These are phyloP conservation scores for Taphrina deformans DNA, from an alignment of 1,139 yeast species.

Conservation along the genomic window DNA sequence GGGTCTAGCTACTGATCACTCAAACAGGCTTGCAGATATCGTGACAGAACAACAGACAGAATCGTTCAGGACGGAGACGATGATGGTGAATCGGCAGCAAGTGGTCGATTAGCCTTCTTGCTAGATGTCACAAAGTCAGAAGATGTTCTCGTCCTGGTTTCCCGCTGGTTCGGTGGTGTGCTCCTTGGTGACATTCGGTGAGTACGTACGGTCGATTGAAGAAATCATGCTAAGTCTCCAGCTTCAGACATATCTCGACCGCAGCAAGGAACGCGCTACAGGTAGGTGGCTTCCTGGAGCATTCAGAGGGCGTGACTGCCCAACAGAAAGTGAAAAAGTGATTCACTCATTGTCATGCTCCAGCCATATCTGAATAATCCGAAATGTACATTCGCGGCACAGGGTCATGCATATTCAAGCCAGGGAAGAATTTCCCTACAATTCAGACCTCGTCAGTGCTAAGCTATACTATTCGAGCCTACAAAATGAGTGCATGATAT, in stretches of 20 bases:
- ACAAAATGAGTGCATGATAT: neutral
- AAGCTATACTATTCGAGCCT: neutral
- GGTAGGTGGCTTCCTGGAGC: slow-evolving; percentile 54
- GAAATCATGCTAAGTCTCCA: neutral
- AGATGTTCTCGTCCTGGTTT: slow-evolving; percentile 83
- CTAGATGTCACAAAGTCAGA: slow-evolving; percentile 57
- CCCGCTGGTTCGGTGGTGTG: slow-evolving; percentile 92
- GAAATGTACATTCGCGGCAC: no score
- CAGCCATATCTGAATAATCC: no score
- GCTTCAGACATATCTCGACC: slow-evolving; percentile 84
- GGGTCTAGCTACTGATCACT: slow-evolving; percentile 49
- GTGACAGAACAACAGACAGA: neutral
- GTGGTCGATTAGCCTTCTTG: slow-evolving; percentile 52
- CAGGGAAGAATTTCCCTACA: neutral
- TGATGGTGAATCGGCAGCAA: slow-evolving; percentile 97
- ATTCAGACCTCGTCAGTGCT: neutral
- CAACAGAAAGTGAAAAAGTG: slow-evolving; percentile 38
- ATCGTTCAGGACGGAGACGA: slow-evolving; percentile 85
- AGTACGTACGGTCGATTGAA: neutral
- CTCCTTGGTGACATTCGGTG: slow-evolving; percentile 83
- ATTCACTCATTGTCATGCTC: neutral
- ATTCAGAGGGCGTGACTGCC: slow-evolving; percentile 36
- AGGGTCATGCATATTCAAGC: no score
- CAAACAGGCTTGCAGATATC: slow-evolving; percentile 16
- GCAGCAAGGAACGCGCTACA: slow-evolving; percentile 82